phyloP scores from a whole-genome alignment of 2,329 filamentous ascomycete genomes.

The Pseudogymnoascus sp. region DNA sequence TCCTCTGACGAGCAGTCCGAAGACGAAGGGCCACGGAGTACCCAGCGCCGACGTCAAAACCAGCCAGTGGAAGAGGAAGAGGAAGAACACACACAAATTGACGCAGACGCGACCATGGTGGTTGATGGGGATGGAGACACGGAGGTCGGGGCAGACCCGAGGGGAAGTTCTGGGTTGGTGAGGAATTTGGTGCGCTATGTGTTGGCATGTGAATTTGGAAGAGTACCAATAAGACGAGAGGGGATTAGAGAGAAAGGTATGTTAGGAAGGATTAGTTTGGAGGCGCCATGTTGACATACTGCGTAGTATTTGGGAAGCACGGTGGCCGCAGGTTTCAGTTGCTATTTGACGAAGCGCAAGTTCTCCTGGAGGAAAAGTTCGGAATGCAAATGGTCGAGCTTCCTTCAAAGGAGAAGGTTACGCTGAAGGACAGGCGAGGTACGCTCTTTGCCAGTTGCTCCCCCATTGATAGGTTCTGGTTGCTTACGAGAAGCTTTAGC shows the following conservation, averaged over 20 bases:
- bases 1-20: constrained; percentile 22
- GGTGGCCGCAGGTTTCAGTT: constrained; percentile 58
- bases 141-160: constrained; percentile 29
- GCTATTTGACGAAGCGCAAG: constrained; percentile 71
- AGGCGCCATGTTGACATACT: background rate
- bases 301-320: constrained; percentile 56
- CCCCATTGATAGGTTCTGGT: background rate
- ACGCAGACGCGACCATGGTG: constrained; percentile 15
- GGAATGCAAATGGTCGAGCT: constrained; percentile 91
- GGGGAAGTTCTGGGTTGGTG: constrained; percentile 34
- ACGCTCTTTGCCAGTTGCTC: constrained; percentile 22
- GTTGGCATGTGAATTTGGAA: constrained; percentile 55
- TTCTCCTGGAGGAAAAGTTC: constrained; percentile 60
- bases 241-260: constrained; percentile 56
- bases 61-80: constrained; percentile 19
- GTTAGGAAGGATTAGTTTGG: background rate
- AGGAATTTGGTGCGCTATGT: constrained; percentile 63
- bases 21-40: constrained; percentile 19
- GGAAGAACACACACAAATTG: constrained; percentile 23
- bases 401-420: constrained; percentile 70
- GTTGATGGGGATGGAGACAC: constrained; percentile 23
- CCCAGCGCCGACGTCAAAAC: constrained; percentile 20
- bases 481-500: constrained; percentile 11
- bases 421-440: constrained; percentile 71
- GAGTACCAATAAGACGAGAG: constrained; percentile 49